Evolutionary conservation across 768 basidiomycete genomes (phyloP).

Genomic region (Podaxis pistillaris): DNA sequence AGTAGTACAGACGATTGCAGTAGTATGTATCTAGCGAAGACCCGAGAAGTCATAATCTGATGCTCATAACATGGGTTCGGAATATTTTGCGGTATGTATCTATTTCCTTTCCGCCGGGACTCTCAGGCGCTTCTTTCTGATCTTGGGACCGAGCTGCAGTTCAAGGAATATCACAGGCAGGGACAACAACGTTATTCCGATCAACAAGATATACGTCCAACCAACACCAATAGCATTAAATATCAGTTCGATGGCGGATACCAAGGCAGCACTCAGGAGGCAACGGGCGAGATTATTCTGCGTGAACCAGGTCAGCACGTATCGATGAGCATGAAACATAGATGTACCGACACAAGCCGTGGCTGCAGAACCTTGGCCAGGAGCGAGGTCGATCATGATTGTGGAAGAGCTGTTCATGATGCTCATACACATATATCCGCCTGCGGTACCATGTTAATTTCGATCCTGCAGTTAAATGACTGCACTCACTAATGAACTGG

Average conservation of each 20-base stretch:
- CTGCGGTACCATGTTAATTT: constrained; percentile 28
- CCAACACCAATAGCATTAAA: constrained; percentile 57
- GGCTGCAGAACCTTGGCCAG: constrained; percentile 60
- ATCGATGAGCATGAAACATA: not conserved
- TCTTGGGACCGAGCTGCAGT: constrained; percentile 51
- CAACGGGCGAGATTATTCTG: constrained; percentile 76
- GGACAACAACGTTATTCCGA: constrained; percentile 42
- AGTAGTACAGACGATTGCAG: not conserved
- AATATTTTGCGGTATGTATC: not conserved
- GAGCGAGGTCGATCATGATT: constrained; percentile 63
- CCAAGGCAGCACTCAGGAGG: constrained; percentile 53
- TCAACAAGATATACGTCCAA: constrained; percentile 70
- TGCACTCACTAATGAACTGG: constrained; percentile 31
- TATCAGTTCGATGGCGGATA: constrained; percentile 65
- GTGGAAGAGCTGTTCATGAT: constrained; percentile 61
- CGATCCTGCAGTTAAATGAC: not conserved
- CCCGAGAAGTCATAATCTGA: not conserved
- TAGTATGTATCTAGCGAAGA: not conserved
- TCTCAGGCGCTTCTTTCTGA: constrained; percentile 23
- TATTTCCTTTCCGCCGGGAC: not conserved
- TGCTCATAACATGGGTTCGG: not conserved
- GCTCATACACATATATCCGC: constrained; percentile 44
- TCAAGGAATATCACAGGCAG: constrained; percentile 51
- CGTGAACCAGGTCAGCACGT: not conserved
- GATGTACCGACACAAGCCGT: constrained; percentile 62